Evolutionary conservation across 257 asterid species (phyloP).

Genomic region (Osmanthus fragrans): DNA sequence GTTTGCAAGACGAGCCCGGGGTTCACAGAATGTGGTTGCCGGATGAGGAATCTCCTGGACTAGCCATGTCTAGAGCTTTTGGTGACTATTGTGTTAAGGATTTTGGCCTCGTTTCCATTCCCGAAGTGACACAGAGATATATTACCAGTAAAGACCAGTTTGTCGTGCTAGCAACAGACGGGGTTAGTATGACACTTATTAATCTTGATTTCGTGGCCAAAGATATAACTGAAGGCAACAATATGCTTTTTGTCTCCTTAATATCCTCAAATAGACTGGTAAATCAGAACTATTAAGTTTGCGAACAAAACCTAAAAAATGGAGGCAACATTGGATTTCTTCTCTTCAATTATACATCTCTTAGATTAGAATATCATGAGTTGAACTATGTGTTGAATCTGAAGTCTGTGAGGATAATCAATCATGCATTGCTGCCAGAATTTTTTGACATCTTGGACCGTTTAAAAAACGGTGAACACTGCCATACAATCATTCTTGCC

Average conservation of each 20-base stretch:
- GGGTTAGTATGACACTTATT: slow-evolving; percentile 52
- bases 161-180: slow-evolving; percentile 87
- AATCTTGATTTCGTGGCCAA: background rate
- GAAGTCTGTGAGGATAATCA: too few relatives aligned
- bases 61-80: slow-evolving; percentile 96
- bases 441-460: too few relatives aligned
- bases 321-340: too few relatives aligned
- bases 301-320: too few relatives aligned
- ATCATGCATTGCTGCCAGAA: too few relatives aligned
- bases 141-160: slow-evolving; percentile 71
- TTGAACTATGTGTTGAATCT: too few relatives aligned
- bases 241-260: background rate
- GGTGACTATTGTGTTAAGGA: slow-evolving; percentile 88
- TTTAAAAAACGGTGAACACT: too few relatives aligned
- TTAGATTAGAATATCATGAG: too few relatives aligned
- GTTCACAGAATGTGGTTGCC: slow-evolving; percentile 92
- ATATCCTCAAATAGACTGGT: background rate
- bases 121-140: slow-evolving; percentile 76
- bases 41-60: slow-evolving; percentile 76
- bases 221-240: background rate
- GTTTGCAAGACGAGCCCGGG: slow-evolving; percentile 83
- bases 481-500: too few relatives aligned
- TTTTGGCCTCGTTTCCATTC: slow-evolving; percentile 83
- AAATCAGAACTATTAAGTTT: background rate
- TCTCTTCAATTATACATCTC: too few relatives aligned